Percentiles rank a stretch among this genome's conserved stretches.
Conservation (phyloP, 108 stramenopile genomes). For the Conticribra weissflogii region DNA sequence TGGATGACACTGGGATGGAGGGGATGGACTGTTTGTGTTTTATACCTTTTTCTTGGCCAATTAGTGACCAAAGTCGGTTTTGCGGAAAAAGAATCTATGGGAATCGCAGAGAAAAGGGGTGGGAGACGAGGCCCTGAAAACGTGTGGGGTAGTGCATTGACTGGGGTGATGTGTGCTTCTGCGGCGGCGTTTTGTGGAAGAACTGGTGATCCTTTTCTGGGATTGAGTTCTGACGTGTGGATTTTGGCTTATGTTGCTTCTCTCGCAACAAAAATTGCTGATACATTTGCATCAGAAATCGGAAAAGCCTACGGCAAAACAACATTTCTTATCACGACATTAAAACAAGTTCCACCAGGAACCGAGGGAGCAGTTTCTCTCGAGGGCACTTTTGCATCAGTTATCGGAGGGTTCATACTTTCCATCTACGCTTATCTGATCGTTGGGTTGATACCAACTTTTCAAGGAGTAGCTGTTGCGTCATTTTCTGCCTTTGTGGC, state of each 20-base stretch:
- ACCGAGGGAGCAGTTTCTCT: conserved; percentile 92
- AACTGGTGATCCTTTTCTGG: conserved; percentile 47
- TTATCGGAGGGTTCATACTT: conserved; percentile 83
- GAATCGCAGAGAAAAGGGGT: conserved; percentile 94
- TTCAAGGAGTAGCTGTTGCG: conserved; percentile 55
- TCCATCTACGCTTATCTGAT: conserved; percentile 68
- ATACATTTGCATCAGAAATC: conserved; percentile 97
- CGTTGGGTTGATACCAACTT: conserved; percentile 47
- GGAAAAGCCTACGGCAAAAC: conserved; percentile 95
- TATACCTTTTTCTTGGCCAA: conserved; percentile 84
- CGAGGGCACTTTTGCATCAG: conserved; percentile 91
- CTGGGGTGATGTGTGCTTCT: conserved; percentile 70
- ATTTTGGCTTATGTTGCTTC: conserved; percentile 87
- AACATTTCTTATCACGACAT: conserved; percentile 92
- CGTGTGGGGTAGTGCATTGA: conserved; percentile 94
- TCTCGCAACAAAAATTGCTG: conserved; percentile 91
- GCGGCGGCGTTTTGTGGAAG: conserved; percentile 48
- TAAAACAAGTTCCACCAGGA: conserved; percentile 86
- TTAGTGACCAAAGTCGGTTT: conserved; percentile 89
- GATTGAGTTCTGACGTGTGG: conserved; percentile 66
- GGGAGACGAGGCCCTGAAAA: conserved; percentile 95
- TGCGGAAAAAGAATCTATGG: conserved; percentile 83
- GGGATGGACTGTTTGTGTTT: conserved; percentile 89
- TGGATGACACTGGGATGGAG: conserved; percentile 86
- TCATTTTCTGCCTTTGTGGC: conserved; percentile 86